phyloP scores from a whole-genome alignment of 2,329 filamentous ascomycete species.

The Colletotrichum limetticola region DNA sequence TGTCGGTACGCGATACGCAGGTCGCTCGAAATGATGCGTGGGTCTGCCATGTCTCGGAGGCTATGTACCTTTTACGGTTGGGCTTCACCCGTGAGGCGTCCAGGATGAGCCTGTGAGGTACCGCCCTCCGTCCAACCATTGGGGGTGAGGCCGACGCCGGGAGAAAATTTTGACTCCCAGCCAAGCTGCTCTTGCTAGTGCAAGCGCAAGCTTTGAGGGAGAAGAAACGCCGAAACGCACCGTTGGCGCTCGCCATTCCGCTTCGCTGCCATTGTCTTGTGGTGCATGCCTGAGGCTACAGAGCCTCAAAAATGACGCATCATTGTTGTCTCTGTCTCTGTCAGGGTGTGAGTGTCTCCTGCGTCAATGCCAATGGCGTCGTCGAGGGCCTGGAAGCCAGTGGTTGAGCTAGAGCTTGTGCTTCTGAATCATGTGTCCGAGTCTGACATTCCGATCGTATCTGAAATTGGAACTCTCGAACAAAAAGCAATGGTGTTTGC shows the following conservation, averaged over 20 bases:
- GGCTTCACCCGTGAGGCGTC: neutral
- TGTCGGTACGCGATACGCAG: conserved; percentile 22
- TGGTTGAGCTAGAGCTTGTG: conserved; percentile 12
- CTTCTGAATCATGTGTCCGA: neutral
- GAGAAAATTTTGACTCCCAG: neutral
- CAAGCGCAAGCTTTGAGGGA: neutral
- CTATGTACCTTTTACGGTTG: conserved; percentile 3
- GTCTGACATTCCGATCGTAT: conserved; percentile 8
- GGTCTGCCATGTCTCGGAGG: conserved; percentile 5
- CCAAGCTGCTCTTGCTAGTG: conserved; percentile 1
- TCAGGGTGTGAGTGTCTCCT: neutral
- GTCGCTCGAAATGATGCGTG: conserved; percentile 6
- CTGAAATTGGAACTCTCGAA: conserved; percentile 3
- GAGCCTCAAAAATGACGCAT: conserved; percentile 36
- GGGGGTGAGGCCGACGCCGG: neutral
- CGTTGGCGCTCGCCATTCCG: conserved; percentile 16
- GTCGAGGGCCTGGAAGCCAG: neutral
- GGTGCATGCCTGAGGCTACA: conserved; percentile 30
- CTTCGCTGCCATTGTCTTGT: conserved; percentile 5
- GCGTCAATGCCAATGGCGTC: conserved; percentile 5
- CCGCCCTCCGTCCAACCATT: neutral
- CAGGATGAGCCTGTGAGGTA: neutral
- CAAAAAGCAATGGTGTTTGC: conserved; percentile 11
- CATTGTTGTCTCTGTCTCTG: neutral
- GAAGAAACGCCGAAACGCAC: conserved; percentile 24